Evolutionary conservation across 2,329 filamentous ascomycete species (phyloP).

Genomic region (Talaromyces amestolkiae): DNA sequence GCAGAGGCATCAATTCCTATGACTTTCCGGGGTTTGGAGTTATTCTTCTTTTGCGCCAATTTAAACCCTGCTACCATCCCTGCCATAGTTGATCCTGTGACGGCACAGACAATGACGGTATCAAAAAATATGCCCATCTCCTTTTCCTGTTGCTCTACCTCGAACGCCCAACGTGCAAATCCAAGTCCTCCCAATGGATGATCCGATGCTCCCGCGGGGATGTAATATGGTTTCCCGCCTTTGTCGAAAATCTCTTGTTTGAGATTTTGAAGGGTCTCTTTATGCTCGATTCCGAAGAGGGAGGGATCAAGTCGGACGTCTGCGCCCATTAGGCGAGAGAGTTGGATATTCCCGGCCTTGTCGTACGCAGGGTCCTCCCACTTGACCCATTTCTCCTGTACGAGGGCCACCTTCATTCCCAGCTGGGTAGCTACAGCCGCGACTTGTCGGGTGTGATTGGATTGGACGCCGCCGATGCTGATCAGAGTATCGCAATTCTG

Average conservation of each 20-base stretch:
- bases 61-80: conserved; percentile 74
- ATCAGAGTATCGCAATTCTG: conserved; percentile 61
- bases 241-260: conserved; percentile 51
- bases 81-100: conserved; percentile 68
- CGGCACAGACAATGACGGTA: conserved; percentile 66
- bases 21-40: conserved; percentile 50
- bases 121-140: conserved; percentile 64
- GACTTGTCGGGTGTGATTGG: conserved; percentile 68
- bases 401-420: conserved; percentile 51
- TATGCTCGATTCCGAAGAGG: conserved; percentile 67
- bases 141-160: conserved; percentile 63
- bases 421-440: conserved; percentile 60
- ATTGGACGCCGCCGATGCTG: conserved; percentile 66
- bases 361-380: conserved; percentile 60
- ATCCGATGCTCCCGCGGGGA: conserved; percentile 68
- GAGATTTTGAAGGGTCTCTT: conserved; percentile 56
- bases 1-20: conserved; percentile 66
- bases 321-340: conserved; percentile 60
- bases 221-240: conserved; percentile 67
- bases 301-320: conserved; percentile 57
- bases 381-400: conserved; percentile 69
- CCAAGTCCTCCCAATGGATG: conserved; percentile 68
- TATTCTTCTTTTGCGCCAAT: conserved; percentile 52
- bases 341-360: conserved; percentile 68
- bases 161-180: conserved; percentile 69